Evolutionary conservation across 1,139 yeast species (phyloP).

Genomic region (Yamadazyma aaseri): DNA sequence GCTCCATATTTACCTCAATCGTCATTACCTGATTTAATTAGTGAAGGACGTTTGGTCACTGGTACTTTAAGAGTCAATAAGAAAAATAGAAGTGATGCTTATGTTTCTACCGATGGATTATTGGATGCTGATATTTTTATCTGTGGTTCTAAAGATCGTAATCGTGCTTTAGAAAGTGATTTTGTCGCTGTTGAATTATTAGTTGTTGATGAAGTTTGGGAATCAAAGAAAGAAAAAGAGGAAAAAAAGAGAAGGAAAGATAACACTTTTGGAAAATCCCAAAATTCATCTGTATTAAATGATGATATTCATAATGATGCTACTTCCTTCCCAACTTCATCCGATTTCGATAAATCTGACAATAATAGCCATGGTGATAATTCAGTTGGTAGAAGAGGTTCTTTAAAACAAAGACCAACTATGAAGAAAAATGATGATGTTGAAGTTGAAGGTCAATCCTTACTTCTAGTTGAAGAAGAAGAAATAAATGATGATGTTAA

Average conservation of each 20-base stretch:
- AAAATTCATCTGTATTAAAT: conserved; percentile 37
- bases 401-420: conserved; percentile 94
- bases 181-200: conserved; percentile 91
- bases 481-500: conserved; percentile 90
- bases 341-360: conserved; percentile 15
- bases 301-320: conserved; percentile 75
- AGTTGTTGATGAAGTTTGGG: conserved; percentile 98
- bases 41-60: conserved; percentile 88
- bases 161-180: conserved; percentile 96
- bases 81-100: conserved; percentile 95
- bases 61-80: conserved; percentile 93
- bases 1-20: conserved; percentile 96
- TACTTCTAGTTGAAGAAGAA: conserved; percentile 89
- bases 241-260: conserved; percentile 95
- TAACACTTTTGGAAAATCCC: conserved; percentile 37
- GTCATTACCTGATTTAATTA: conserved; percentile 81
- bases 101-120: conserved; percentile 93
- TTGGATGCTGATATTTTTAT: conserved; percentile 95
- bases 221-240: conserved; percentile 91
- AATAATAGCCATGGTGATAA: conserved; percentile 21
- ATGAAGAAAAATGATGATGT: conserved; percentile 98
- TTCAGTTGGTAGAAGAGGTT: conserved; percentile 77
- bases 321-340: conserved; percentile 43
- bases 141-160: conserved; percentile 98
- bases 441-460: conserved; percentile 96